Evolutionary conservation across 805 yeast genomes (phyloP).

Genomic region (Lachancea fermentati): DNA sequence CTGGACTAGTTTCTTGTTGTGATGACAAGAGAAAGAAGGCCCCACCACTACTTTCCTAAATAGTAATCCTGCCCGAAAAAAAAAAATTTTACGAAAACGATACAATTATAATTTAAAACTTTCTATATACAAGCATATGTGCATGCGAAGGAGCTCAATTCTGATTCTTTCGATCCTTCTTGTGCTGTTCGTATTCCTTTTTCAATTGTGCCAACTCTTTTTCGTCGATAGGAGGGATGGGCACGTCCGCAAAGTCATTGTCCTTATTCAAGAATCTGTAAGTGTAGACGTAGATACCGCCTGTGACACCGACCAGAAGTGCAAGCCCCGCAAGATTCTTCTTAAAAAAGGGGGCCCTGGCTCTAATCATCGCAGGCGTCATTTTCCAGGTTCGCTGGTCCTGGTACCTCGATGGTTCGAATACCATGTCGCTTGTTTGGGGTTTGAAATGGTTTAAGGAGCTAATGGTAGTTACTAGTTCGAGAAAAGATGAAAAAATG

Average conservation of each 20-base stretch:
- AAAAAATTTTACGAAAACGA: too few species aligned
- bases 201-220: constrained; percentile 67
- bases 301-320: constrained; percentile 56
- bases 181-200: constrained; percentile 57
- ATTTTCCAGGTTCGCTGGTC: constrained; percentile 72
- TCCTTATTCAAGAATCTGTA: constrained; percentile 63
- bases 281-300: constrained; percentile 61
- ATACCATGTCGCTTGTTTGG: constrained; percentile 16
- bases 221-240: constrained; percentile 86
- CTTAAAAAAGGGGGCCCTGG: constrained; percentile 81
- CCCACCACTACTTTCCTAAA: neutral
- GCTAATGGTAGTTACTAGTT: too few species aligned
- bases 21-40: neutral
- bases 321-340: constrained; percentile 62
- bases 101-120: neutral
- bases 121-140: constrained; percentile 4
- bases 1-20: neutral
- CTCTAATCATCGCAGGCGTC: constrained; percentile 92
- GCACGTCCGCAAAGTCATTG: constrained; percentile 79
- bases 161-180: constrained; percentile 7
- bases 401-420: constrained; percentile 42
- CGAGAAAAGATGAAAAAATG: too few species aligned
- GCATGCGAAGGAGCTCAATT: neutral
- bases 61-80: neutral
- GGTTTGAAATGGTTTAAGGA: neutral